Evolutionary conservation across 192 early-diverging fungal genomes (phyloP).

Genomic region (Mortierella alpina): DNA sequence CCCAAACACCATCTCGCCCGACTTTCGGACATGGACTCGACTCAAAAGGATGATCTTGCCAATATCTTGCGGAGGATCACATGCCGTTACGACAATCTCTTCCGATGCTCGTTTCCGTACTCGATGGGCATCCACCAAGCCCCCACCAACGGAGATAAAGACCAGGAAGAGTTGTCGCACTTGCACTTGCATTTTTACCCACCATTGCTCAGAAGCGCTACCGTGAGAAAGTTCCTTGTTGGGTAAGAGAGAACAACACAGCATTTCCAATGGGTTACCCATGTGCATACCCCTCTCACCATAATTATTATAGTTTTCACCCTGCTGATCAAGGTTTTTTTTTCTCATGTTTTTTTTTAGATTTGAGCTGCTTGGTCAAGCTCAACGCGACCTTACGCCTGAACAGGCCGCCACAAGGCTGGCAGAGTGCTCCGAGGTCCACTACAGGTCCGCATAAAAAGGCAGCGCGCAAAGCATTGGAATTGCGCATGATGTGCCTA

Average conservation of each 20-base stretch:
- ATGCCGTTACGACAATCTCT: constrained; percentile 93
- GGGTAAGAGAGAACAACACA: constrained; percentile 66
- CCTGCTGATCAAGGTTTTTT: background rate
- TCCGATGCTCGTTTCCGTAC: constrained; percentile 93
- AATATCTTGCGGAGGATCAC: constrained; percentile 81
- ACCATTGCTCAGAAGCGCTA: constrained; percentile 88
- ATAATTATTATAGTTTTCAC: too few species aligned
- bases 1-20: constrained; percentile 70
- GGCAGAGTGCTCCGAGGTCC: constrained; percentile 66
- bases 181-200: constrained; percentile 98
- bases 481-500: background rate
- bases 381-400: constrained; percentile 94
- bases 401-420: constrained; percentile 89
- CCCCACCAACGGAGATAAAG: constrained; percentile 67
- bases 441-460: constrained; percentile 59
- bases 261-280: too few species aligned
- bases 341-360: constrained; percentile 46
- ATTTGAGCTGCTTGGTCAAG: constrained; percentile 94
- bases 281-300: too few species aligned
- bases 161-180: constrained; percentile 69
- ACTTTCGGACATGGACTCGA: constrained; percentile 60
- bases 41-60: constrained; percentile 76
- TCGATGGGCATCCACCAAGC: constrained; percentile 96
- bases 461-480: background rate
- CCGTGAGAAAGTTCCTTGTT: constrained; percentile 95